Conservation (phyloP, 805 yeast species). For the Blastobotrys terrestris region DNA sequence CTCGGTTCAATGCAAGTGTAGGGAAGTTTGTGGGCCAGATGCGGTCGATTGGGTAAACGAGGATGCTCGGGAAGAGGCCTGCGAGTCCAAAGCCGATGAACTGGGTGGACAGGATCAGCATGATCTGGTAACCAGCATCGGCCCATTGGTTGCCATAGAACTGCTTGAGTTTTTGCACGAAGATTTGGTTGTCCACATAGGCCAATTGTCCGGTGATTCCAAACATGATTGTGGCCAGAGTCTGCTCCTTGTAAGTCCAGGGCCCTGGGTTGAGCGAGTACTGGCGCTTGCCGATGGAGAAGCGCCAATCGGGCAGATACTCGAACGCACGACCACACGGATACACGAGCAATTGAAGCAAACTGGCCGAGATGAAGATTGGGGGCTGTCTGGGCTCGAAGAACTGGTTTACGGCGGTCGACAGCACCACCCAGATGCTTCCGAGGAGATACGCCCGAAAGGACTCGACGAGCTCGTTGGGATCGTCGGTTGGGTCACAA, state of each 20-base stretch:
- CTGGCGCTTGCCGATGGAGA: slow-evolving; percentile 33
- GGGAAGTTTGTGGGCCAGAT: slow-evolving; percentile 53
- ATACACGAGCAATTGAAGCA: slow-evolving; percentile 50
- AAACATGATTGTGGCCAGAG: slow-evolving; percentile 43
- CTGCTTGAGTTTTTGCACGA: slow-evolving; percentile 15
- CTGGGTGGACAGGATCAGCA: slow-evolving; percentile 50
- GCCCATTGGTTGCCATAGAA: slow-evolving; percentile 15
- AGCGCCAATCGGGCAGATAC: slow-evolving; percentile 25
- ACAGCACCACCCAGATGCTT: slow-evolving; percentile 24
- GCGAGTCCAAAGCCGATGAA: slow-evolving; percentile 65
- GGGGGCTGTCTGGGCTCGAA: slow-evolving; percentile 49
- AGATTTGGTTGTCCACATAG: slow-evolving; percentile 10
- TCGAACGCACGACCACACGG: slow-evolving; percentile 41
- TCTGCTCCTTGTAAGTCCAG: slow-evolving; percentile 56
- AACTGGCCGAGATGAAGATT: slow-evolving; percentile 41
- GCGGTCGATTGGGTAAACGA: slow-evolving; percentile 45
- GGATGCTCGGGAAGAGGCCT: slow-evolving; percentile 53
- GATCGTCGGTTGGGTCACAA: slow-evolving; percentile 44
- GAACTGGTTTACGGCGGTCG: slow-evolving; percentile 28
- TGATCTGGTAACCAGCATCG: slow-evolving; percentile 41
- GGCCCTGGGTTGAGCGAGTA: slow-evolving; percentile 51
- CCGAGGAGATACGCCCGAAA: slow-evolving; percentile 37
- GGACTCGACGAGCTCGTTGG: slow-evolving; percentile 41
- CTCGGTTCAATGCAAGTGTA: slow-evolving; percentile 42
- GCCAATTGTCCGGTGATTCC: slow-evolving; percentile 5